phyloP scores from a whole-genome alignment of 495 filamentous ascomycete species.

The Aspergillus sclerotioniger region DNA sequence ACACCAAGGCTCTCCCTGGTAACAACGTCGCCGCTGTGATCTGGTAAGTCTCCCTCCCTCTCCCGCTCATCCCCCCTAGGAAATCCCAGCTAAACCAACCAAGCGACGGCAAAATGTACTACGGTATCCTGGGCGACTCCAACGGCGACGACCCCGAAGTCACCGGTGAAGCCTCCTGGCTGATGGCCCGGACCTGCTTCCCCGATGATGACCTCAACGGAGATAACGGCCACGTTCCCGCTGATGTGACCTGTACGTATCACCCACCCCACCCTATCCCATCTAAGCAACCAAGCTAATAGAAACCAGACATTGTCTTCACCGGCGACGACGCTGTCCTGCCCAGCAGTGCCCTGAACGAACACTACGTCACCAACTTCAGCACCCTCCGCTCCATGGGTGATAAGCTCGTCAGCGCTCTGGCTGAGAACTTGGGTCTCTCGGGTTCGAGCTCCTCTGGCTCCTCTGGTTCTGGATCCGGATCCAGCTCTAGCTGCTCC shows the following conservation, averaged over 20 bases:
- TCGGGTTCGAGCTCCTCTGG: conserved; percentile 2
- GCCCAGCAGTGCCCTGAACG: conserved; percentile 27
- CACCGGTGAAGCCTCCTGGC: conserved; percentile 41
- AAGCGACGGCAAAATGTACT: conserved; percentile 40
- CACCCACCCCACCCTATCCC: no score
- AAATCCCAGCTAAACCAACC: no score
- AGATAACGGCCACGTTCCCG: conserved; percentile 25
- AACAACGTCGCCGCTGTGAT: conserved; percentile 42
- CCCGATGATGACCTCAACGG: conserved; percentile 34
- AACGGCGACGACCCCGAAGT: conserved; percentile 35
- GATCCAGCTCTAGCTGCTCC: no score
- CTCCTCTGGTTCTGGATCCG: no score
- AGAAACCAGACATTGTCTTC: conserved; percentile 40
- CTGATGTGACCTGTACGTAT: conserved; percentile 38
- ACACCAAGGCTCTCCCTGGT: conserved; percentile 25
- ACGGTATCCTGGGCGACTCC: conserved; percentile 39
- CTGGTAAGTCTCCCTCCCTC: conserved; percentile 23
- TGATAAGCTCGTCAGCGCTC: conserved; percentile 24
- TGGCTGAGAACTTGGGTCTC: conserved; percentile 34
- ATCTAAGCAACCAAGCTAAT: no score
- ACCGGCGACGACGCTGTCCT: conserved; percentile 31
- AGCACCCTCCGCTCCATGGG: conserved; percentile 32
- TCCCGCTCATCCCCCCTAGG: no score
- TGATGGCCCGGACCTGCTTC: conserved; percentile 41
- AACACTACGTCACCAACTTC: conserved; percentile 40